Evolutionary conservation across 345 rosid species (phyloP), one percentile per base, ranked within the genome.

Genomic region (Eucalyptus sideroxylon): DNA sequence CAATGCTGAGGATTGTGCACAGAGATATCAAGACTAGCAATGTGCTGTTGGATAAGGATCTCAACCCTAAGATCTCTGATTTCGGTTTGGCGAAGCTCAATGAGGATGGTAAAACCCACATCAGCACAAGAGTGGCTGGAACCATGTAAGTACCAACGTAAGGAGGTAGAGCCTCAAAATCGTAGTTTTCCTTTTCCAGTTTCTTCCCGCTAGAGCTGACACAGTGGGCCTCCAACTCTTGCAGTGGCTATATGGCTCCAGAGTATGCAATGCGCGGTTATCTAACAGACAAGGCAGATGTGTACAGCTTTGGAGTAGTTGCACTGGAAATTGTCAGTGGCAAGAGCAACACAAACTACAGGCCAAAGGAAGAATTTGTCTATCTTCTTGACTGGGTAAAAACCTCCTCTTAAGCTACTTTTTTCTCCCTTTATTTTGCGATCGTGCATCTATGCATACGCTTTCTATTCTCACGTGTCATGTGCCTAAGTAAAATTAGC

Each of bases 11-110:
- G 92, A 95, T 97, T 90, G 97, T 97, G 91, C 99, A 97, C 89
- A 93, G 99, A 91, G 99, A 97, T 94, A 96, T 96, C 87, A 97
- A 97, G 95, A 94, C 97, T 14, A 96, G 99, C 93, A 96, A 97
- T 59, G 97, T 97, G 89, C 93, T 97, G 90, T 97, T 97, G 47
- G 98, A 97, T 87, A 95, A 95, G 92, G 94, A 96, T 91, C 93
- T 96, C 53, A 95, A 94, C 88, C 96, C 99, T 9, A 97, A 97
- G 91, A 97, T 97, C 89, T 97, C 99, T 49, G 98, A 97, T 90
- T 97, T 97, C 89, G 99, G 99, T 90, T 88, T 97, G 91, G 98
- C 99, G 34, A 97, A 96, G 95, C 94, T 97, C 15, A 93, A 93
- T 62, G 98, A 97, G 89, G 99, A 95, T 89, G 98, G 93, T 55